These are phyloP conservation scores for Puccinia novopanici DNA, from an alignment of 1,284 basidiomycete genomes.

Conservation along the genomic window DNA sequence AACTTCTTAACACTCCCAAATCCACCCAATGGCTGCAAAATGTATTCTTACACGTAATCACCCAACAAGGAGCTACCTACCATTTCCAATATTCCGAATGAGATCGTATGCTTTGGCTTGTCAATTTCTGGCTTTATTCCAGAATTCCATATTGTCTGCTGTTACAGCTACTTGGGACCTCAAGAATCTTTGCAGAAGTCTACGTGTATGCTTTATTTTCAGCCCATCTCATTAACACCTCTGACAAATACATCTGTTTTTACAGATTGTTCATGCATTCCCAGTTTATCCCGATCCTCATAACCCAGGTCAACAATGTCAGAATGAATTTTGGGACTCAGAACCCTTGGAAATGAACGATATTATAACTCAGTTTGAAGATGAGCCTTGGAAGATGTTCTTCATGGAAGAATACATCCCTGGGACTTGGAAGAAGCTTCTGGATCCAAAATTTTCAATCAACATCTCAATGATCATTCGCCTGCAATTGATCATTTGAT, in stretches of 20 bases:
- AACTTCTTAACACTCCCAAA: background rate
- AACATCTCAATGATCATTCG: background rate
- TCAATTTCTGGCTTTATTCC: background rate
- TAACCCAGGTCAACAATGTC: background rate
- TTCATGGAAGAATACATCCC: background rate
- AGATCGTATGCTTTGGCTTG: slow-evolving; percentile 1
- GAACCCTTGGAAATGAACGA: too few species aligned
- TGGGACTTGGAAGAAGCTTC: background rate
- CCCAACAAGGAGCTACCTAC: background rate
- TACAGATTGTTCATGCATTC: background rate
- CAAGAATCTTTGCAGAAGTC: background rate
- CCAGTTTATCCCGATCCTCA: background rate
- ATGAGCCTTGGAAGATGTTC: background rate
- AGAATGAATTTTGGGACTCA: background rate
- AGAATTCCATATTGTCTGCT: background rate
- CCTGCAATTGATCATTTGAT: slow-evolving; percentile 3
- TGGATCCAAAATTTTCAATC: background rate
- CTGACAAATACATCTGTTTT: background rate
- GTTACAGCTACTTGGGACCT: background rate
- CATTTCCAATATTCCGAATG: background rate
- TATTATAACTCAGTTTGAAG: background rate
- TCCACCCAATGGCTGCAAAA: background rate
- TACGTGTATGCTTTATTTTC: background rate
- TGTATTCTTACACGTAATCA: background rate
- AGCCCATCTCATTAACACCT: too few species aligned